phyloP scores from a whole-genome alignment of 306 rosid species.

The Castanospermum australe region DNA sequence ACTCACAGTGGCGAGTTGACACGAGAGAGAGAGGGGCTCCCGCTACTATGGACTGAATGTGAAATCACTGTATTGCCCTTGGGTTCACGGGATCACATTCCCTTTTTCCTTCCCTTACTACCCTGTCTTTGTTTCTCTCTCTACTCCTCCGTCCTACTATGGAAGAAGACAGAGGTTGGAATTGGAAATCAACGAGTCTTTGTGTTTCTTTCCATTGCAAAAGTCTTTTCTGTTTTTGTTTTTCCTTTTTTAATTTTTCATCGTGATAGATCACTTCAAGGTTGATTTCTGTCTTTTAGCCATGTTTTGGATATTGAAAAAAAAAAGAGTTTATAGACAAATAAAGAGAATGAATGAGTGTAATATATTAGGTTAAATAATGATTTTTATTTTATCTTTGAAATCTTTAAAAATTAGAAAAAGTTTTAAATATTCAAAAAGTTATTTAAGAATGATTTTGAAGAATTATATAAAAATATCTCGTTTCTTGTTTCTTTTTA shows the following conservation, averaged over 20 bases:
- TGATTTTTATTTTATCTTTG: no score
- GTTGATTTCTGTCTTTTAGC: not conserved
- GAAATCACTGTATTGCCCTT: slow-evolving; percentile 27
- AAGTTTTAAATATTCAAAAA: no score
- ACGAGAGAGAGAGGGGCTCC: slow-evolving; percentile 32
- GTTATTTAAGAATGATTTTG: no score
- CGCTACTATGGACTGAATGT: slow-evolving; percentile 3
- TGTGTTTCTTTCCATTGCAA: slow-evolving; percentile 19
- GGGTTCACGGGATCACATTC: slow-evolving; percentile 45
- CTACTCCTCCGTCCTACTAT: not conserved
- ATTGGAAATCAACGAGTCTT: slow-evolving; percentile 10
- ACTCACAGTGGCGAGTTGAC: slow-evolving; percentile 16
- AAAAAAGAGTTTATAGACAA: no score
- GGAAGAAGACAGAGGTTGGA: slow-evolving; percentile 13
- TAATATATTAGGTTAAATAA: no score
- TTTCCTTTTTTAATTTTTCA: not conserved
- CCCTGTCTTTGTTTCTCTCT: not conserved
- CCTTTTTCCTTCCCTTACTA: not conserved
- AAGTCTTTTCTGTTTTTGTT: not conserved
- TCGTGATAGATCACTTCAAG: not conserved
- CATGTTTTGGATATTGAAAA: not conserved
- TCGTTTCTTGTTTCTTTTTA: no score
- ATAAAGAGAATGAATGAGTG: no score
- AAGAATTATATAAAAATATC: no score
- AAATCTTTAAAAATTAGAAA: no score